Percentiles rank a stretch among this genome's conserved stretches.
These are phyloP conservation scores for Didymella sp. DNA, from an alignment of 2,329 filamentous ascomycete species.

Conservation along the genomic window DNA sequence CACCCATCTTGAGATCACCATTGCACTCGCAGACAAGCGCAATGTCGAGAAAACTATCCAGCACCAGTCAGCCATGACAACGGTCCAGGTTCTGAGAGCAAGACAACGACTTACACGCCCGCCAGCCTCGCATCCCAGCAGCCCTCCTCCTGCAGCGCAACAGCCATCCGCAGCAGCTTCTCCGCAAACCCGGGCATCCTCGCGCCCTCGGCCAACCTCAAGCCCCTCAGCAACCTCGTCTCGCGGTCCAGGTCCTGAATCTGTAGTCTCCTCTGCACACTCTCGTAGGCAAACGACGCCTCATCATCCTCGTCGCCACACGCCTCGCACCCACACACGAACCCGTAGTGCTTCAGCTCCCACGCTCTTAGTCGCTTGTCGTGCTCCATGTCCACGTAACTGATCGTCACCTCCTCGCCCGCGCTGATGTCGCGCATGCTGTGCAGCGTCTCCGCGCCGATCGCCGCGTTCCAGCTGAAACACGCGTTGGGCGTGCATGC, in stretches of 20 bases:
- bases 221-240: conserved; percentile 28
- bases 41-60: conserved; percentile 46
- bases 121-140: conserved; percentile 35
- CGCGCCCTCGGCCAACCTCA: conserved; percentile 22
- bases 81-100: no score
- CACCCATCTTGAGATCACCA: conserved; percentile 32
- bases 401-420: conserved; percentile 50
- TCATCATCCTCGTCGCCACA: conserved; percentile 43
- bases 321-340: conserved; percentile 48
- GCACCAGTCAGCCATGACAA: no score
- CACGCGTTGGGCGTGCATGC: conserved; percentile 51
- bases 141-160: conserved; percentile 37
- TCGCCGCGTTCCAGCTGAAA: conserved; percentile 45
- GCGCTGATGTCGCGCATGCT: conserved; percentile 42
- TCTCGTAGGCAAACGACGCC: conserved; percentile 40
- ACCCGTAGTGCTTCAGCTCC: conserved; percentile 49
- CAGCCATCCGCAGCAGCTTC: conserved; percentile 39
- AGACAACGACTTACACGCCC: no score
- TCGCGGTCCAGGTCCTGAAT: conserved; percentile 46
- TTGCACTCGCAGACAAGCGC: conserved; percentile 40
- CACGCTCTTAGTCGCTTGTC: conserved; percentile 38
- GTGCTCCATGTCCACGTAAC: conserved; percentile 48
- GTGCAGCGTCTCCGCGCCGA: conserved; percentile 45
- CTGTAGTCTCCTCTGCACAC: conserved; percentile 41
- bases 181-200: conserved; percentile 24